Percentiles rank a stretch among this genome's conserved stretches.
Conservation (phyloP, 73 alveolate genomes). For the Symbiodinium natans region DNA sequence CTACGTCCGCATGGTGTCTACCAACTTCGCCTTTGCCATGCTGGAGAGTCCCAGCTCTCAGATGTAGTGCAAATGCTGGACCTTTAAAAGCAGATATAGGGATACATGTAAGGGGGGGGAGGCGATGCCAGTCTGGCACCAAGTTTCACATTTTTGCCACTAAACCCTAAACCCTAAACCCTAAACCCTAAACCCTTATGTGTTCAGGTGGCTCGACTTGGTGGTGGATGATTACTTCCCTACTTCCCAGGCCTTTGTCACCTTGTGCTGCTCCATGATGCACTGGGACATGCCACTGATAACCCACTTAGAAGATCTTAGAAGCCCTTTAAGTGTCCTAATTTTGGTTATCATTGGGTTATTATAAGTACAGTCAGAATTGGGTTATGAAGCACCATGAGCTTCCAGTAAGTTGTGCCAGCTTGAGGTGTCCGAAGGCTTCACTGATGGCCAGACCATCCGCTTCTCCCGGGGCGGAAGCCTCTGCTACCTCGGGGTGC, state of each 20-base stretch:
- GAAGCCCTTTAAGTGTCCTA: no score
- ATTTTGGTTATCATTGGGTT: no score
- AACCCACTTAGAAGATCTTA: no score
- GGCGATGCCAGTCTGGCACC: no score
- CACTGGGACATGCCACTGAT: no score
- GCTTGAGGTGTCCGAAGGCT: slow-evolving; percentile 73
- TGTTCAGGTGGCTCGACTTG: slow-evolving; percentile 57
- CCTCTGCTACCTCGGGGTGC: slow-evolving; percentile 93
- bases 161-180: neutral
- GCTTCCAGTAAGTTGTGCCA: no score
- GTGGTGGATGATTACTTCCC: slow-evolving; percentile 81
- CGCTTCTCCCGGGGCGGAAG: slow-evolving; percentile 90
- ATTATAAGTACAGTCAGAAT: no score
- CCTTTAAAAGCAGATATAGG: neutral
- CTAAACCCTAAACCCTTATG: neutral
- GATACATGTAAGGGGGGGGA: no score
- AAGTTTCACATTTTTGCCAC: no score
- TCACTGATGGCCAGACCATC: slow-evolving; percentile 31
- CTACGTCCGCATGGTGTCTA: slow-evolving; percentile 48
- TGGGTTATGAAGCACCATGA: neutral
- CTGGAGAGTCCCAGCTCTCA: slow-evolving; percentile 25
- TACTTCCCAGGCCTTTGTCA: slow-evolving; percentile 68
- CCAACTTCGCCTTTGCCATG: slow-evolving; percentile 88
- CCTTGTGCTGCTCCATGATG: no score
- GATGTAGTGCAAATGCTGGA: neutral